These are phyloP conservation scores for Diplodia intermedia DNA, from an alignment of 2,329 filamentous ascomycete genomes.

Conservation along the genomic window DNA sequence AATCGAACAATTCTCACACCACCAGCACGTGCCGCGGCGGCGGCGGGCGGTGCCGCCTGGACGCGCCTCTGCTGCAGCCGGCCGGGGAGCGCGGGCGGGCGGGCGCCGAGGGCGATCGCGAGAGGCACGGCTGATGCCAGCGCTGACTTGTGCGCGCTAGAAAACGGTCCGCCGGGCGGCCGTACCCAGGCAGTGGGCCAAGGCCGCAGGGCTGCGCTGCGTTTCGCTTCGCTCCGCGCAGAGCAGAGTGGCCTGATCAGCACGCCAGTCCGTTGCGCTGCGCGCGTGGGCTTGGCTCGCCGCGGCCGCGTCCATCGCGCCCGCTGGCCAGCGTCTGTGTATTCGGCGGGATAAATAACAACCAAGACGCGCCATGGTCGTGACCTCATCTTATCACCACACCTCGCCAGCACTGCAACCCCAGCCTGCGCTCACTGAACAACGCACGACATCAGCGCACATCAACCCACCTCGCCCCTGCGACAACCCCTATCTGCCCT, in stretches of 20 bases:
- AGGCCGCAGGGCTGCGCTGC: constrained; percentile 21
- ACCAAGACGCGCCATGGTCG: constrained; percentile 27
- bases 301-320: constrained; percentile 12
- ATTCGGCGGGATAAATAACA: constrained; percentile 30
- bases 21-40: constrained; percentile 24
- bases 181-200: neutral
- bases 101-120: constrained; percentile 26
- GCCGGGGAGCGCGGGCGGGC: constrained; percentile 14
- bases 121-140: constrained; percentile 22
- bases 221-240: constrained; percentile 7
- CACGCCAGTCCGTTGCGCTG: constrained; percentile 22
- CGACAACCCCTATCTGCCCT: neutral
- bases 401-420: constrained; percentile 19
- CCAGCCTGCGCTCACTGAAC: neutral
- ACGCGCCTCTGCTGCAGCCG: neutral
- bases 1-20: constrained; percentile 28
- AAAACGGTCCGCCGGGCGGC: constrained; percentile 7
- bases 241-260: constrained; percentile 32
- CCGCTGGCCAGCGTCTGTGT: neutral
- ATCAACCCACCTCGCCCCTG: constrained; percentile 20
- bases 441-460: constrained; percentile 26
- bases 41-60: constrained; percentile 12
- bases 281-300: neutral
- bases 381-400: constrained; percentile 32
- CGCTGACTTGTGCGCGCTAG: constrained; percentile 22